Base-by-base conservation (phyloP, 495 filamentous ascomycete genomes). In the Aspergillus conjunctus region DNA sequence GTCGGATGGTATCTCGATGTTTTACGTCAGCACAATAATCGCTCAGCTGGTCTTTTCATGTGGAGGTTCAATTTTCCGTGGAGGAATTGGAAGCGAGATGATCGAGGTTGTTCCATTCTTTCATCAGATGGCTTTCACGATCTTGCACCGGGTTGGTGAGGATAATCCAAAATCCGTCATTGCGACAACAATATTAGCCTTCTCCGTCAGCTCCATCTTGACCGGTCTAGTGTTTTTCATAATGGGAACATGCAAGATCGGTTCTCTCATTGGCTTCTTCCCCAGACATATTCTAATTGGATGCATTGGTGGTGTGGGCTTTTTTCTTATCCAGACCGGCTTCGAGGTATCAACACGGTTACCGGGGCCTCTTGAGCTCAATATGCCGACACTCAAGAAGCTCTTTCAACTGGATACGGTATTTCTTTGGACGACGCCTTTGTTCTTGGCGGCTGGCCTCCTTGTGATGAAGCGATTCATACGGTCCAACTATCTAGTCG, bases 51-150 rank as follows among this genome's bases (percentile, higher is more conserved):
- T 91, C n/a, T 98, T 93, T 72, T 97, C 93, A 2, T 82, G 80
- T 55, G 83, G 86, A 6, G 90, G 91, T 7, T 96, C 92, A 68
- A 85, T 91, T 22, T 98, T 98, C 77, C 88, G 86, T 65, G 93
- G 94, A 12, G 94, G 90, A 7, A 86, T 98, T 65, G 94, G 94
- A 21, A 97, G 93, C n/a, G 94, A 98, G 70, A 89, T 98, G 88
- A 98, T 98, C 59, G 93, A 98, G 77, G 92, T 98, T 8, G 92
- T 98, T 7, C 93, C 93, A 3, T 98, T 97, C 74, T 97, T 97
- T 69, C 93, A 97, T 70, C 93, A 91, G 66, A 98, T 97, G 93
- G 92, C 93, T 1, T 88, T 89, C 68, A 92, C 88, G 11, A 96
- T 98, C 61, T 85, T 97, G 65, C 75, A 78, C 22, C 77, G 81